Conservation (phyloP, 1,284 basidiomycete species). For the Farysia itapuensis region DNA sequence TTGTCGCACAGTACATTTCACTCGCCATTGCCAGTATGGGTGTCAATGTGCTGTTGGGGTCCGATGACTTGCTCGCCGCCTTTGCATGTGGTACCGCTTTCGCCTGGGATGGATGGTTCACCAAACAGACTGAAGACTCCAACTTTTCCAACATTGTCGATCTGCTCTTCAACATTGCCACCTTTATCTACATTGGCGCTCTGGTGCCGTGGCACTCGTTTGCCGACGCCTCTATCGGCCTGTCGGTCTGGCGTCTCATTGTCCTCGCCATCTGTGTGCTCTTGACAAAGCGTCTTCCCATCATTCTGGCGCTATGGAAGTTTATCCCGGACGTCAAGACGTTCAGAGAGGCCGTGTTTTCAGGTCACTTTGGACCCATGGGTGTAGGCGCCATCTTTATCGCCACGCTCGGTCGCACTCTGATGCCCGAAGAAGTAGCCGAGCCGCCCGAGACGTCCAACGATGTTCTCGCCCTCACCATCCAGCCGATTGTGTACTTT, state of each 20-base stretch:
- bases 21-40: constrained; percentile 79
- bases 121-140: constrained; percentile 79
- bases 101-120: constrained; percentile 91
- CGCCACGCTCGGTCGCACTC: constrained; percentile 48
- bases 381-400: constrained; percentile 59
- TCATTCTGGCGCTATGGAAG: constrained; percentile 56
- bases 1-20: constrained; percentile 83
- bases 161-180: constrained; percentile 65
- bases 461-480: constrained; percentile 53
- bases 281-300: constrained; percentile 55
- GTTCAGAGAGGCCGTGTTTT: constrained; percentile 58
- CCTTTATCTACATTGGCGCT: constrained; percentile 60
- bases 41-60: constrained; percentile 55
- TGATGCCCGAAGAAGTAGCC: constrained; percentile 48
- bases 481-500: constrained; percentile 59
- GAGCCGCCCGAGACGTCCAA: constrained; percentile 51
- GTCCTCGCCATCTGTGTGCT: constrained; percentile 52
- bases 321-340: constrained; percentile 60
- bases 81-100: constrained; percentile 95
- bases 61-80: constrained; percentile 65
- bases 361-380: constrained; percentile 59
- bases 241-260: constrained; percentile 54
- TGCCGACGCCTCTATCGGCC: constrained; percentile 34
- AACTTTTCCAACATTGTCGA: constrained; percentile 97
- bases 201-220: constrained; percentile 57